A percentile compares a stretch with the other conserved stretches of the same genome.
phyloP scores from a whole-genome alignment of 495 filamentous ascomycete genomes.

The Talaromyces borbonicus region DNA sequence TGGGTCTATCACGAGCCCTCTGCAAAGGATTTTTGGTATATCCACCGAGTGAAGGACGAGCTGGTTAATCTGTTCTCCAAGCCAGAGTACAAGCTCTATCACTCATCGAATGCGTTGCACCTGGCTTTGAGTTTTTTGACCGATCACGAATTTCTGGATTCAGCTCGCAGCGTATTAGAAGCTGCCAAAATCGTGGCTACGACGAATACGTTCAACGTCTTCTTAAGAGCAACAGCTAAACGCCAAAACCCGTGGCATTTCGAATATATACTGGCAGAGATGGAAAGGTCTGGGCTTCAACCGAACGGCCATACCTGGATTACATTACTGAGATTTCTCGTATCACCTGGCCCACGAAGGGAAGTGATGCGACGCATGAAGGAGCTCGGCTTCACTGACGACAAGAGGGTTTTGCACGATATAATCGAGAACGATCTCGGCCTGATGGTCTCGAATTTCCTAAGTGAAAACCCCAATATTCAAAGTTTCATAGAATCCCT shows the following conservation, averaged over 20 bases:
- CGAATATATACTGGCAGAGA: conserved; percentile 18
- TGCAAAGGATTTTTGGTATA: not conserved
- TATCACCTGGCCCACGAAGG: conserved; percentile 21
- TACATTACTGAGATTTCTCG: conserved; percentile 24
- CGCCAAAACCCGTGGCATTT: conserved; percentile 28
- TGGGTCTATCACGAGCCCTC: not conserved
- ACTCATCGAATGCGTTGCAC: conserved; percentile 35
- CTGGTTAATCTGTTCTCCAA: conserved; percentile 19
- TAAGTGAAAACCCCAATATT: conserved; percentile 24
- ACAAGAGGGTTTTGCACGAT: conserved; percentile 13
- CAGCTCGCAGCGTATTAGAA: conserved; percentile 21
- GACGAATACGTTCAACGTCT: conserved; percentile 34
- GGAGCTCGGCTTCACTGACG: conserved; percentile 21
- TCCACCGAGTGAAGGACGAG: not conserved
- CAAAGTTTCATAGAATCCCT: conserved; percentile 27
- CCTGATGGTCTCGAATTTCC: conserved; percentile 23
- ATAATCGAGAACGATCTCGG: conserved; percentile 23
- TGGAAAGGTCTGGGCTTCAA: conserved; percentile 23
- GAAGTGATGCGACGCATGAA: conserved; percentile 25
- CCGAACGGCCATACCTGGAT: conserved; percentile 39
- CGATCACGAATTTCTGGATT: conserved; percentile 17
- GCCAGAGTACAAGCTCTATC: conserved; percentile 1
- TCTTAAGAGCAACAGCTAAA: conserved; percentile 26
- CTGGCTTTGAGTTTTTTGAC: conserved; percentile 28
- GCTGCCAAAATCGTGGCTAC: conserved; percentile 27